Conservation (phyloP, 176 grass and related monocot genomes). For the Triticum timopheevii region DNA sequence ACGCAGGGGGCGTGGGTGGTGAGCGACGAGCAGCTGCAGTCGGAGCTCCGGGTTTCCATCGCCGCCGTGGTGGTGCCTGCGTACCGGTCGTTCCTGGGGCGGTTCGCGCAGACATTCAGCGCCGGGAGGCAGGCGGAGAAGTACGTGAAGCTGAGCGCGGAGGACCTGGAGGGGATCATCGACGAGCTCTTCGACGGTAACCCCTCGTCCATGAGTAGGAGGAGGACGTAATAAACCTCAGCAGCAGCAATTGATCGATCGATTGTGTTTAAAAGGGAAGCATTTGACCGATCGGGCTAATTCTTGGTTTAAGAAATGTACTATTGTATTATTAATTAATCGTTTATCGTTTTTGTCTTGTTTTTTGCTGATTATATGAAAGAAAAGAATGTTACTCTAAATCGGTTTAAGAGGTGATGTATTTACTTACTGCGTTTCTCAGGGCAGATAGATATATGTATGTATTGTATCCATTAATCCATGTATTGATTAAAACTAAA, state of each 20-base stretch:
- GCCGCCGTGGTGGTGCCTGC: slow-evolving; percentile 79
- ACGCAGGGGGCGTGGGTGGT: slow-evolving; percentile 80
- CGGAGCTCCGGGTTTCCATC: slow-evolving; percentile 88
- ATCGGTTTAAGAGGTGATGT: neutral
- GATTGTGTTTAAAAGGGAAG: neutral
- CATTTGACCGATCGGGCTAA: neutral
- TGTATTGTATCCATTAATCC: slow-evolving; percentile 17
- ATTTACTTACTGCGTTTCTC: slow-evolving; percentile 24
- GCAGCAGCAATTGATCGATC: too few relatives aligned
- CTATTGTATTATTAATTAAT: neutral
- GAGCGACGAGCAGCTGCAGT: slow-evolving; percentile 85
- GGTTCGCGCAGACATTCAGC: slow-evolving; percentile 66
- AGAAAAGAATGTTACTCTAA: neutral
- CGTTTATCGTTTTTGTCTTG: neutral
- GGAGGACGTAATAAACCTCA: slow-evolving; percentile 29
- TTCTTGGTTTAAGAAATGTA: slow-evolving; percentile 23
- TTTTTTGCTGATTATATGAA: slow-evolving; percentile 4
- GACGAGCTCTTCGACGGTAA: slow-evolving; percentile 87
- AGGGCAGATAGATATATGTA: slow-evolving; percentile 28
- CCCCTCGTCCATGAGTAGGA: slow-evolving; percentile 55
- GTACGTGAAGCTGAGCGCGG: slow-evolving; percentile 77
- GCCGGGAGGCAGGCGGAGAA: slow-evolving; percentile 81
- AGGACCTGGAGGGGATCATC: slow-evolving; percentile 73
- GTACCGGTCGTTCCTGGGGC: slow-evolving; percentile 76
- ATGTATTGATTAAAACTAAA: neutral